Conservation (phyloP, 495 filamentous ascomycete genomes). For the Neurospora sp. region DNA sequence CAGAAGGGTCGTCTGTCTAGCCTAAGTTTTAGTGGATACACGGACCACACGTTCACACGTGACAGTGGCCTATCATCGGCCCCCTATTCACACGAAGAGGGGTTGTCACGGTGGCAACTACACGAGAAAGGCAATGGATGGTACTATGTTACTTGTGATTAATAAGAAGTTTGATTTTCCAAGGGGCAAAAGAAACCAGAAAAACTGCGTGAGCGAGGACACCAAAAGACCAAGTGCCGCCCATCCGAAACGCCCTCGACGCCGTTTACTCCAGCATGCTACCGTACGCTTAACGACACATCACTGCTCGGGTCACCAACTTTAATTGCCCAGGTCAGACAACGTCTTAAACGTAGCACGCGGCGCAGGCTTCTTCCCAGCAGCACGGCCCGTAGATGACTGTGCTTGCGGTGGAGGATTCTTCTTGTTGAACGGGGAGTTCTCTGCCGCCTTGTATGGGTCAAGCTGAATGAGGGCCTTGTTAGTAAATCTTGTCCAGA, state of each 20-base stretch:
- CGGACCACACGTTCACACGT: background rate
- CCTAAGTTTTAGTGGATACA: background rate
- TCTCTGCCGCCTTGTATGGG: slow-evolving; percentile 53
- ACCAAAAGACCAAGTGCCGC: background rate
- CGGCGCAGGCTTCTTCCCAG: slow-evolving; percentile 10
- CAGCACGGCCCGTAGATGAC: slow-evolving; percentile 3
- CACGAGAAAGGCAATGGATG: background rate
- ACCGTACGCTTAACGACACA: background rate
- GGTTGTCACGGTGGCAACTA: background rate
- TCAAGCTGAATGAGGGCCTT: slow-evolving; percentile 41
- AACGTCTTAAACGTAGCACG: slow-evolving; percentile 30
- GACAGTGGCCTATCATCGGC: background rate
- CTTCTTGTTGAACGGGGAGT: slow-evolving; percentile 52
- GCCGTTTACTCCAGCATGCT: background rate
- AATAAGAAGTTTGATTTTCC: background rate
- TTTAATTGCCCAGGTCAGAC: slow-evolving; percentile 25
- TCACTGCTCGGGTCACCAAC: background rate
- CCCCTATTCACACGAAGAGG: background rate
- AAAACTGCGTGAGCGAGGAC: background rate
- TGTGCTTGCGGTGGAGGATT: slow-evolving; percentile 17
- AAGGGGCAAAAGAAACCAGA: background rate
- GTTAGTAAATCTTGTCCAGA: slow-evolving; percentile 10
- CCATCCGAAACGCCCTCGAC: background rate
- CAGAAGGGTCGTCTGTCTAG: background rate
- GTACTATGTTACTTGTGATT: background rate